phyloP scores from a whole-genome alignment of 495 filamentous ascomycete genomes.

The Evansstolkia leycettana region DNA sequence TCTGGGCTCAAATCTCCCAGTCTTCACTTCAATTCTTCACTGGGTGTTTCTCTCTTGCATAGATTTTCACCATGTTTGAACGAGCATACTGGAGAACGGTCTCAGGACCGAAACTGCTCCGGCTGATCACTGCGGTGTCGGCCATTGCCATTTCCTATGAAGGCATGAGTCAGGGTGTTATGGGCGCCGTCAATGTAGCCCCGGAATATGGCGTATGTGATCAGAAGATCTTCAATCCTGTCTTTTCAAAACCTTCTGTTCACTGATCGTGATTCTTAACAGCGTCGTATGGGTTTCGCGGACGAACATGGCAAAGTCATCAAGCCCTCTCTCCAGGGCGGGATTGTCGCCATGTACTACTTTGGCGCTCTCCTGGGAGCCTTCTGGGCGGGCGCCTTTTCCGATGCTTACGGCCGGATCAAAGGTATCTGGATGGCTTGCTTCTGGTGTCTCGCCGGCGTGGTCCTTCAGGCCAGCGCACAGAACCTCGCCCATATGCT shows the following conservation, averaged over 20 bases:
- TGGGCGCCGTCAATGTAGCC: conserved; percentile 45
- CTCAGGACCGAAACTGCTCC: conserved; percentile 19
- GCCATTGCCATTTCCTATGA: conserved; percentile 30
- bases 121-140: conserved; percentile 37
- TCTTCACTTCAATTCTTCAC: conserved; percentile 1
- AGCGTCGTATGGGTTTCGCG: conserved; percentile 26
- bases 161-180: conserved; percentile 43
- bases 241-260: no score
- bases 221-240: no score
- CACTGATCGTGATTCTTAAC: no score
- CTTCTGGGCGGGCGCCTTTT: conserved; percentile 33
- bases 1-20: conserved; percentile 1
- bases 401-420: conserved; percentile 35
- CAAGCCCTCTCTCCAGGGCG: conserved; percentile 39
- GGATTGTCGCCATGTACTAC: conserved; percentile 44
- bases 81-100: conserved; percentile 4
- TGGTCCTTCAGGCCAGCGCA: conserved; percentile 30
- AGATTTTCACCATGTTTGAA: conserved; percentile 2
- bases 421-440: conserved; percentile 32
- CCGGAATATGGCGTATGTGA: conserved; percentile 29
- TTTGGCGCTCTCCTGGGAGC: conserved; percentile 35
- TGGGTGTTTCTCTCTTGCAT: not conserved
- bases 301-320: conserved; percentile 25
- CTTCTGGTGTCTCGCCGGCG: conserved; percentile 29
- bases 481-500: conserved; percentile 41